These are phyloP conservation scores for Fusarium sterilihyphosum DNA, from an alignment of 2,329 filamentous ascomycete species.

Conservation along the genomic window DNA sequence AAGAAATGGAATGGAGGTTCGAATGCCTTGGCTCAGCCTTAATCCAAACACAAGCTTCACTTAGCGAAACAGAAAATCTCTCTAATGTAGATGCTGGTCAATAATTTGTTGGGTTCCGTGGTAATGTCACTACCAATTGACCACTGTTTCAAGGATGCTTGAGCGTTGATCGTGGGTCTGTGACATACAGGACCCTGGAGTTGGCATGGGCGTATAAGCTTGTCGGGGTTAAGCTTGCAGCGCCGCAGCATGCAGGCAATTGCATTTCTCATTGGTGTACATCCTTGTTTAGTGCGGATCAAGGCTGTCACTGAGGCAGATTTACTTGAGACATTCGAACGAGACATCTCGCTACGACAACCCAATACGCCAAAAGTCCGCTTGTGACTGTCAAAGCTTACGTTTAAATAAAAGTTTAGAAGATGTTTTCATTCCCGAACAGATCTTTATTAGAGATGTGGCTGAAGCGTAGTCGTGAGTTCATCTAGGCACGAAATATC, in stretches of 20 bases:
- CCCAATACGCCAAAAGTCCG: slow-evolving; percentile 5
- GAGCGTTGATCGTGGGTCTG: background rate
- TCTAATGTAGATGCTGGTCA: background rate
- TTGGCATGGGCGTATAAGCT: slow-evolving; percentile 29
- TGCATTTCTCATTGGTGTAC: background rate
- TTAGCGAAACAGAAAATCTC: background rate
- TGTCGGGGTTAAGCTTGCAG: slow-evolving; percentile 26
- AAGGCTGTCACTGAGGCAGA: slow-evolving; percentile 31
- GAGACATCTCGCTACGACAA: background rate
- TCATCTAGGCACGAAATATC: background rate
- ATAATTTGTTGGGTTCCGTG: background rate
- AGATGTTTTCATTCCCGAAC: background rate
- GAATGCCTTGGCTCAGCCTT: background rate
- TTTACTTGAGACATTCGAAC: background rate
- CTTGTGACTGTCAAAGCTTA: background rate
- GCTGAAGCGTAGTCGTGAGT: background rate
- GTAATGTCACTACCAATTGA: background rate
- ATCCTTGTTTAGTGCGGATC: background rate
- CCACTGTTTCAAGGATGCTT: background rate
- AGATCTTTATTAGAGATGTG: background rate
- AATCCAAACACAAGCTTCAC: background rate
- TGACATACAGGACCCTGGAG: slow-evolving; percentile 20
- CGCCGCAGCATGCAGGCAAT: background rate
- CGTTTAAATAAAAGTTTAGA: background rate
- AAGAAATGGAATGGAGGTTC: background rate